Base-by-base conservation (phyloP, 2,329 filamentous ascomycete genomes). In the Epichloe bromicola region DNA sequence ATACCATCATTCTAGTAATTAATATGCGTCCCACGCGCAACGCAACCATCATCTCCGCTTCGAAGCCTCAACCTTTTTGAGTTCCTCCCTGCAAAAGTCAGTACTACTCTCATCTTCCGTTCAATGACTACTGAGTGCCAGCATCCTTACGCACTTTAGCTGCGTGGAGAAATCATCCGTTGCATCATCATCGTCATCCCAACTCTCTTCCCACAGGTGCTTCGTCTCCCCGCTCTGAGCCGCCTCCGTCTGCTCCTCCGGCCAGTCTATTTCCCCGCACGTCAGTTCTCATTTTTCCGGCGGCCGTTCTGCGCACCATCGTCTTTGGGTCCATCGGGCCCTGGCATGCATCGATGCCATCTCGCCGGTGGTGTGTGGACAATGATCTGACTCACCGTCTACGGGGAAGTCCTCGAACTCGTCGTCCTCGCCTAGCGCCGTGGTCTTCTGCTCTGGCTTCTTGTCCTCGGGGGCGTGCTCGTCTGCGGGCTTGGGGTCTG, bases 321-420 rank as follows among this genome's bases (percentile, higher is more conserved):
- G 20, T 26, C 7, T 2, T 0, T 6, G 23, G 19, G 11, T 15
- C 10, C 34, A 26, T 3, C 3, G 23, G 26, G 26, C 17, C 15
- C 2, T 19, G 11, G 37, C 40, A 1, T 23, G 23, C 23, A 26
- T 26, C 7, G 23, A 26, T 26, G 23, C 23, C 2, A 26, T 26
- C 23, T 26, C 23, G 23, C 2, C 7, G 23, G 23, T 26, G 23
- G 23, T 26, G 23, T 2, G 26, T 1, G 26, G 26, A 8, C 26
- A 8, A 26, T 8, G 7, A 3, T 26, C 26, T 30, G 14, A 30
- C 73, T 41, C 71, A 95, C 93, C 89, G 72, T 98, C 91, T 51
- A 95, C 86, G 26, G 93, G 93, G 64, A 98, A 98, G 68, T 98
- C 93, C 67, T 98, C 93, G 63, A 98, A 98, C 73, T 98, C 93